These are phyloP conservation scores for Suhomyces wounanorum DNA, from an alignment of 1,139 yeast species.

Conservation along the genomic window DNA sequence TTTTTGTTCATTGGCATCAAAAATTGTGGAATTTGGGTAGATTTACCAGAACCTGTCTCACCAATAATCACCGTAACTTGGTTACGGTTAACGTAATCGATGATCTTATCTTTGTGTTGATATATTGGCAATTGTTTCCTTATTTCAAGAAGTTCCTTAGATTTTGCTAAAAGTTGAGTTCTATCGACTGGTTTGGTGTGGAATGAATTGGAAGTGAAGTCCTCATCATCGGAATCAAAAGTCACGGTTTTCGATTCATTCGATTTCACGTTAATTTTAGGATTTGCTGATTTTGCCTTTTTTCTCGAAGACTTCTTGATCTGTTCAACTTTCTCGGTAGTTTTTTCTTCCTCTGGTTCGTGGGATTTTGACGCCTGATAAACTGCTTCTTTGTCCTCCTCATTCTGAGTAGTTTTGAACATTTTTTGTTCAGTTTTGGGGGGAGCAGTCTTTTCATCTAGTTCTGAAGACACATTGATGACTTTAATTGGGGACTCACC, in stretches of 20 bases:
- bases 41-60: constrained; percentile 98
- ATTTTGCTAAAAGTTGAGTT: constrained; percentile 37
- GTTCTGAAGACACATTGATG: neutral
- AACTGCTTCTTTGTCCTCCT: neutral
- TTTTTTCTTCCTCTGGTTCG: neutral
- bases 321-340: neutral
- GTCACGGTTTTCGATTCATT: constrained; percentile 8
- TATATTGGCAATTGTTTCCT: constrained; percentile 74
- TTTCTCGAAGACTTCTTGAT: neutral
- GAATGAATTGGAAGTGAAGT: constrained; percentile 15
- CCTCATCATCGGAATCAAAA: constrained; percentile 32
- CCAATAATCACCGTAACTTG: constrained; percentile 85
- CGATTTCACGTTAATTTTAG: neutral
- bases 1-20: constrained; percentile 54
- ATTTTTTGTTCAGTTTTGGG: neutral
- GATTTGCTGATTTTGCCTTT: neutral
- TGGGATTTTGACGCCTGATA: neutral
- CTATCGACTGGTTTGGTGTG: constrained; percentile 14
- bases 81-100: constrained; percentile 54
- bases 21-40: constrained; percentile 96
- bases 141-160: constrained; percentile 48
- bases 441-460: neutral
- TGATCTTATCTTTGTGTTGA: constrained; percentile 65
- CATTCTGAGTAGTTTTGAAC: neutral
- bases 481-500: constrained; percentile 11